Percentiles rank a stretch among this genome's conserved stretches.
Evolutionary conservation across 257 asterid genomes (phyloP).

Genomic region (Cinchona pubescens): DNA sequence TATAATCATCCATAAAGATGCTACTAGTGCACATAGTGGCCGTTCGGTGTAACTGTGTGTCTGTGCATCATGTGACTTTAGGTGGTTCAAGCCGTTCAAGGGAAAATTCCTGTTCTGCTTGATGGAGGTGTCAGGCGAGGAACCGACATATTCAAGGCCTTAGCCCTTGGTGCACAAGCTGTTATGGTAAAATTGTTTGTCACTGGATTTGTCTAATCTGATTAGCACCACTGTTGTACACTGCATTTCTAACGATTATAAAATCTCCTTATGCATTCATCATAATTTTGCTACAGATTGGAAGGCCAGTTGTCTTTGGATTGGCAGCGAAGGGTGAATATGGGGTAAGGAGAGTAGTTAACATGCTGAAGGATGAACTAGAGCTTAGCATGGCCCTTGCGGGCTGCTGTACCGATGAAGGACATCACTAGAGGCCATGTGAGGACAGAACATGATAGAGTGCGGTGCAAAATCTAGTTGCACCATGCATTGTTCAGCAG

Average conservation of each 20-base stretch:
- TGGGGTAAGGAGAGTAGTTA: constrained; percentile 46
- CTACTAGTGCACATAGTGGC: not conserved
- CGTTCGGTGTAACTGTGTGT: not conserved
- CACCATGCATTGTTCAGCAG: not conserved
- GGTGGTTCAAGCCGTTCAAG: constrained; percentile 60
- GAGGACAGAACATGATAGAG: constrained; percentile 35
- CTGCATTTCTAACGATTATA: not conserved
- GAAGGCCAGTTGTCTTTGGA: constrained; percentile 53
- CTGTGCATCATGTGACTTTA: constrained; percentile 6
- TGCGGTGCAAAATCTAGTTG: constrained; percentile 32
- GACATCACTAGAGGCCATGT: constrained; percentile 50
- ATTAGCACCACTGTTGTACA: too few relatives aligned
- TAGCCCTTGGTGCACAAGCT: constrained; percentile 67
- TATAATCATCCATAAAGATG: not conserved
- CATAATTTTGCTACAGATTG: constrained; percentile 35
- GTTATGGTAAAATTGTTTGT: constrained; percentile 40
- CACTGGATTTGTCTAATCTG: not conserved
- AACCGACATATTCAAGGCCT: constrained; percentile 66
- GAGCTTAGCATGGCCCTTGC: constrained; percentile 62
- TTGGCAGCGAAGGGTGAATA: constrained; percentile 55
- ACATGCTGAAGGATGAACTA: constrained; percentile 56
- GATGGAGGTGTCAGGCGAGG: constrained; percentile 79
- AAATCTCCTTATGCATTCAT: not conserved
- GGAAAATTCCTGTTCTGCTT: constrained; percentile 52
- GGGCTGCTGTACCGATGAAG: constrained; percentile 46